These are phyloP conservation scores for Blastobotrys americana DNA, from an alignment of 805 yeast genomes.

Conservation along the genomic window DNA sequence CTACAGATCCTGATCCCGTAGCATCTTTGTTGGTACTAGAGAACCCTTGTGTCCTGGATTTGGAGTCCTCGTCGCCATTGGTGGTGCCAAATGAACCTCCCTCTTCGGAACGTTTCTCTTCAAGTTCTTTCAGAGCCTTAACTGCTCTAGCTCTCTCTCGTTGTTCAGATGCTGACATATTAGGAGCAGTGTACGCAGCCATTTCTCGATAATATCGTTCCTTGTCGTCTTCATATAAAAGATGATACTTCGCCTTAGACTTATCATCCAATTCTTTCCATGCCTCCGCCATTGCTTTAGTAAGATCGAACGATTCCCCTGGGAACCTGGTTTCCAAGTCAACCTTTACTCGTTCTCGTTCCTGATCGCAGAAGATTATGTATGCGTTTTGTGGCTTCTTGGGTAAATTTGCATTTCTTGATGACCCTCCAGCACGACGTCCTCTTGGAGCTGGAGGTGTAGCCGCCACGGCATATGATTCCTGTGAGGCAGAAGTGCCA, in stretches of 20 bases:
- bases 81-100: conserved; percentile 10
- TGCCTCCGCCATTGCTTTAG: conserved; percentile 72
- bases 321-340: conserved; percentile 50
- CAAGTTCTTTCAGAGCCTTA: conserved; percentile 19
- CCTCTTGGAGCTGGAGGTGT: conserved; percentile 2
- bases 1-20: too few species aligned
- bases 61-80: neutral
- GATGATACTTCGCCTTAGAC: conserved; percentile 63
- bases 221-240: conserved; percentile 70
- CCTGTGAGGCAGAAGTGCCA: conserved; percentile 7
- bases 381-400: conserved; percentile 89
- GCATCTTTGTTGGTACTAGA: too few species aligned
- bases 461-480: conserved; percentile 2
- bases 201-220: conserved; percentile 68
- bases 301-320: conserved; percentile 48
- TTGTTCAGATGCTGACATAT: conserved; percentile 12
- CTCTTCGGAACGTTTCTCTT: conserved; percentile 11
- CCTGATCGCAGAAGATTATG: conserved; percentile 76
- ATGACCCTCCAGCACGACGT: conserved; percentile 19
- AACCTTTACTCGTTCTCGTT: conserved; percentile 62
- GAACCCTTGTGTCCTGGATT: too few species aligned
- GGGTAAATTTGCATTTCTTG: conserved; percentile 78
- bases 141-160: conserved; percentile 22
- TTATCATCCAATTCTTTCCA: conserved; percentile 73
- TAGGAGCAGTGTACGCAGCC: conserved; percentile 40